Evolutionary conservation across 2,329 filamentous ascomycete species (phyloP).

Genomic region (Ophiocordyceps camponoti-leonardi): DNA sequence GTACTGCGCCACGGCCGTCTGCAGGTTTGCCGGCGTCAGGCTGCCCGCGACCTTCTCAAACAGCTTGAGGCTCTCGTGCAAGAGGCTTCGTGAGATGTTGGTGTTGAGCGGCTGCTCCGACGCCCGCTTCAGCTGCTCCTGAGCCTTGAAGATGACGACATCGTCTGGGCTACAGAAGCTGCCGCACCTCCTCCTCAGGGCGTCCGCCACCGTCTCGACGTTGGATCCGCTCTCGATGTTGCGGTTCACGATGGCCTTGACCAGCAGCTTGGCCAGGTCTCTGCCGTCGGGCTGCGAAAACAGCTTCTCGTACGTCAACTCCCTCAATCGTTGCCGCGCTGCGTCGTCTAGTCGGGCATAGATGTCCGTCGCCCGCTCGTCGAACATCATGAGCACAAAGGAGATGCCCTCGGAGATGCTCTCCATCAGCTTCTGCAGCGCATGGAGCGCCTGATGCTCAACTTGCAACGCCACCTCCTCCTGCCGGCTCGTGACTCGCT

Average conservation of each 20-base stretch:
- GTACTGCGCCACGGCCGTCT: constrained; percentile 64
- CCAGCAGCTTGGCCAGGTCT: constrained; percentile 80
- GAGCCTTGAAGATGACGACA: constrained; percentile 95
- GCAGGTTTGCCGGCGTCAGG: constrained; percentile 64
- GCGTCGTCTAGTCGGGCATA: constrained; percentile 56
- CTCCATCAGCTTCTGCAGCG: constrained; percentile 67
- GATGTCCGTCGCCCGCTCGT: constrained; percentile 83
- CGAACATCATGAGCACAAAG: constrained; percentile 86
- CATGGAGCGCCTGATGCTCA: constrained; percentile 83
- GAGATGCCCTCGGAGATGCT: constrained; percentile 94
- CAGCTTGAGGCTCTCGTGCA: constrained; percentile 76
- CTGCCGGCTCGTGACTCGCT: constrained; percentile 60
- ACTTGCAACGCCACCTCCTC: constrained; percentile 87
- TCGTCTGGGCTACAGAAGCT: constrained; percentile 97
- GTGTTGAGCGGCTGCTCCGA: constrained; percentile 60
- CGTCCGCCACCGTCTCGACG: constrained; percentile 91
- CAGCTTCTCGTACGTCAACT: constrained; percentile 73
- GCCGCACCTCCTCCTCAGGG: constrained; percentile 78
- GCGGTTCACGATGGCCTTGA: constrained; percentile 94
- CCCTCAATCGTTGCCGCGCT: constrained; percentile 50
- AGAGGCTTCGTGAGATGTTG: constrained; percentile 57
- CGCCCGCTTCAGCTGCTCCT: constrained; percentile 83
- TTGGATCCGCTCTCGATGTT: constrained; percentile 96
- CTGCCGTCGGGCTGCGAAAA: constrained; percentile 68
- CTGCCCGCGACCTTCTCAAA: constrained; percentile 80